Evolutionary conservation across 352 stramenopile species (phyloP).

Genomic region (Phytophthora tentaculata): DNA sequence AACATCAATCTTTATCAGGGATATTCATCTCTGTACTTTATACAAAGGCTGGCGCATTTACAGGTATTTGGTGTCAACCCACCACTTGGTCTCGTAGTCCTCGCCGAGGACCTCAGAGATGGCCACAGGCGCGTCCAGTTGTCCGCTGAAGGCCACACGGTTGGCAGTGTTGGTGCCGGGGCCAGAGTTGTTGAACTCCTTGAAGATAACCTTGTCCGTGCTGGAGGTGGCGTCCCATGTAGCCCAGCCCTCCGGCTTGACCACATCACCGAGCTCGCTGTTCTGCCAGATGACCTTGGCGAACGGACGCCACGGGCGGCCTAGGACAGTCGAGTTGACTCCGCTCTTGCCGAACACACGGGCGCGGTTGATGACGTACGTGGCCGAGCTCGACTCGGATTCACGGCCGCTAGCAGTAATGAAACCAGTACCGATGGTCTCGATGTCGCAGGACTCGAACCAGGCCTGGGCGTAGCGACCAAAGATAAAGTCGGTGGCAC

Average conservation of each 20-base stretch:
- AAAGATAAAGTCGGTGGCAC: constrained; percentile 34
- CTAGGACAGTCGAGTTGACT: constrained; percentile 21
- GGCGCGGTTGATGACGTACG: constrained; percentile 32
- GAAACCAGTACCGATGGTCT: constrained; percentile 31
- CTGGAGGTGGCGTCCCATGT: constrained; percentile 26
- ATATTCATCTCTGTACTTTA: constrained; percentile 6
- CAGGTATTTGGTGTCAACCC: constrained; percentile 30
- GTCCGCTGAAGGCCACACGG: constrained; percentile 26
- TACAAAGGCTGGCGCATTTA: constrained; percentile 9
- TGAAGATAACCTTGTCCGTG: constrained; percentile 26
- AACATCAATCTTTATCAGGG: constrained; percentile 25
- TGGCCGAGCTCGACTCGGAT: constrained; percentile 14
- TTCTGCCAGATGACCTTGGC: constrained; percentile 27
- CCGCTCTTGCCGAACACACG: constrained; percentile 28
- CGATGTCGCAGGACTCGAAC: constrained; percentile 38
- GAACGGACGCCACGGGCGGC: constrained; percentile 27
- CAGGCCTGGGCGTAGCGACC: constrained; percentile 24
- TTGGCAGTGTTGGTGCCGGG: constrained; percentile 12
- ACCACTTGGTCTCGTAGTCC: constrained; percentile 27
- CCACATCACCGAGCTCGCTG: constrained; percentile 30
- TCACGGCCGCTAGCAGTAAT: constrained; percentile 36
- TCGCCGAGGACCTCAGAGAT: constrained; percentile 28
- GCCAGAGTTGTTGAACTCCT: constrained; percentile 33
- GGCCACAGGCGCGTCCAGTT: constrained; percentile 20
- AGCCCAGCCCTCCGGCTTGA: constrained; percentile 30